These are phyloP conservation scores for Fusarium tanahbumbuense DNA, from an alignment of 2,329 filamentous ascomycete species.

Conservation along the genomic window DNA sequence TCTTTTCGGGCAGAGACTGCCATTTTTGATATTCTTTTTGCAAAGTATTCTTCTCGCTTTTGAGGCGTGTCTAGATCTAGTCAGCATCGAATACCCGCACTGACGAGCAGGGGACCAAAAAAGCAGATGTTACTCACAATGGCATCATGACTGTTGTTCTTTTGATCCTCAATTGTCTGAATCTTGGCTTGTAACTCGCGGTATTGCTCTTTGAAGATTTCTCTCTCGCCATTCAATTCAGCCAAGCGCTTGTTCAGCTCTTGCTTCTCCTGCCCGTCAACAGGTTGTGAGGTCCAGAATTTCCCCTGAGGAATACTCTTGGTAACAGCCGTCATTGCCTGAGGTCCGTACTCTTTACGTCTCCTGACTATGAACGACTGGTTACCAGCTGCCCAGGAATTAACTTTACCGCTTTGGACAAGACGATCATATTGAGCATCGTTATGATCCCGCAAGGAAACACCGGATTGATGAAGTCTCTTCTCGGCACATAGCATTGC, in stretches of 20 bases:
- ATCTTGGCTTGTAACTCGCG: slow-evolving; percentile 54
- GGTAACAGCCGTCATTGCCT: slow-evolving; percentile 76
- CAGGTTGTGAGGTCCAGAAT: slow-evolving; percentile 81
- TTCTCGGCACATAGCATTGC: slow-evolving; percentile 87
- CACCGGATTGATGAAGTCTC: slow-evolving; percentile 74
- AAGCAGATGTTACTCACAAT: slow-evolving; percentile 50
- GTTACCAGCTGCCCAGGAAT: slow-evolving; percentile 75
- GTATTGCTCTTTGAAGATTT: slow-evolving; percentile 50
- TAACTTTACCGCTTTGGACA: slow-evolving; percentile 66
- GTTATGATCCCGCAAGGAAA: slow-evolving; percentile 71
- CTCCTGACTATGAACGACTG: slow-evolving; percentile 73
- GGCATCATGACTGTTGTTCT: slow-evolving; percentile 53
- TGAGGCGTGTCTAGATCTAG: slow-evolving; percentile 59
- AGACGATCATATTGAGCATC: slow-evolving; percentile 77
- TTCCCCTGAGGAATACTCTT: slow-evolving; percentile 69
- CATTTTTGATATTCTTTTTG: slow-evolving; percentile 75
- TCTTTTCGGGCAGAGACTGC: slow-evolving; percentile 75
- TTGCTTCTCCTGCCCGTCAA: slow-evolving; percentile 74
- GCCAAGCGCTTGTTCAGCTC: slow-evolving; percentile 67
- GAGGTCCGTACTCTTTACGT: slow-evolving; percentile 82
- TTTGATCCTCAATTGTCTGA: slow-evolving; percentile 57
- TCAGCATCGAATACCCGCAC: slow-evolving; percentile 27
- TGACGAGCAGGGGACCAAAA: background rate
- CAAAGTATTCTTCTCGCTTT: slow-evolving; percentile 72
- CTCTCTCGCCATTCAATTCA: slow-evolving; percentile 55